Evolutionary conservation across 352 stramenopile genomes (phyloP), one percentile per base, ranked within the genome.

Genomic region (Globisporangium uncinulatum): DNA sequence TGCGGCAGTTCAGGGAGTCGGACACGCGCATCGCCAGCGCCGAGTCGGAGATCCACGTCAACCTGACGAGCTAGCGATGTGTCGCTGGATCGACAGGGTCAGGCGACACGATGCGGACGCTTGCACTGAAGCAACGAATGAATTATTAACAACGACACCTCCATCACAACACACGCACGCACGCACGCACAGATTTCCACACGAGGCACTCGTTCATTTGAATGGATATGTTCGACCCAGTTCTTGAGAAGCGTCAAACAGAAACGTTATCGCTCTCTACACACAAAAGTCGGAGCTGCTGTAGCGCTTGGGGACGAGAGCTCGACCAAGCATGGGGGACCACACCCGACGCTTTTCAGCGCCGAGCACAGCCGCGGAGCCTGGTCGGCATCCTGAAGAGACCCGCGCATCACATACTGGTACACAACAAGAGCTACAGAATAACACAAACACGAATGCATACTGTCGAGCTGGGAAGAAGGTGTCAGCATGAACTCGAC

Each of bases 241-340:
- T 83, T 89, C 79, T 89, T 89, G 79, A 89, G 79, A 73, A 83
- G 65, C 78, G 59, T 63, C 70, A 63, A 83, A 83, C 71, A 61
- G 62, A 70, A 21, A 49, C 56, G 55, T 82, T 73, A 71, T 65
- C 71, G 61, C 76, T 79, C 79, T 89, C 79, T 89, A 89, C 79
- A 89, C 76, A 89, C 79, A 89, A 89, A 79, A 61, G 64, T 69
- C 73, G 46, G 46, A 52, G 57, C 66, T 74, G 54, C 47, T 87
- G 17, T 89, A 69, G 79, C 79, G 79, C 68, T 61, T 59, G 45
- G 65, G 71, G 65, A 55, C 50, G 62, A 57, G 21, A 50, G 46
- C 71, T 46, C 65, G 49, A 53, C 57, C 61, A 46, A 59, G 62
- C 57, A 63, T 48, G 54, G 59, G 51, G 66, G 43, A 63, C 56